A percentile compares a stretch with the other conserved stretches of the same genome.
Evolutionary conservation across 139 green algal genomes (phyloP).

Genomic region (Picochlorum sp.): DNA sequence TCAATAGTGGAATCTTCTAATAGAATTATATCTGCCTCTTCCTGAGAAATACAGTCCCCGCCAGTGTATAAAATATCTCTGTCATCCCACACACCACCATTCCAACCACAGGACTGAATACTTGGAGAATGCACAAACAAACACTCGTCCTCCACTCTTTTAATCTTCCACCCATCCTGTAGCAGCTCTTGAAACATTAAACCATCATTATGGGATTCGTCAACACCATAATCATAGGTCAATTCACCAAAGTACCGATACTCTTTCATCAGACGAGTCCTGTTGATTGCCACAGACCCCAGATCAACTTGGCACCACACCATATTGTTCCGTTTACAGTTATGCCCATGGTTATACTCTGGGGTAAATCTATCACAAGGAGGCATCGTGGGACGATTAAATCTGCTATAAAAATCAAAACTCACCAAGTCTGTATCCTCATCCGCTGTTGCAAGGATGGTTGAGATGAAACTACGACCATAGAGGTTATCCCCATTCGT

Average conservation of each 20-base stretch:
- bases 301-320: slow-evolving; percentile 61
- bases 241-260: slow-evolving; percentile 47
- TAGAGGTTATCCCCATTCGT: slow-evolving; percentile 84
- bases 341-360: neutral
- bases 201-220: slow-evolving; percentile 51
- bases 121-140: slow-evolving; percentile 58
- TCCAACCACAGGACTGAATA: slow-evolving; percentile 51
- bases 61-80: slow-evolving; percentile 24
- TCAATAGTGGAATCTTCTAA: slow-evolving; percentile 14
- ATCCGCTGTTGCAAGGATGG: neutral
- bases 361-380: slow-evolving; percentile 61
- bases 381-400: slow-evolving; percentile 55
- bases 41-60: slow-evolving; percentile 33
- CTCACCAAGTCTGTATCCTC: slow-evolving; percentile 49
- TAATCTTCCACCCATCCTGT: slow-evolving; percentile 29
- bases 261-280: slow-evolving; percentile 45
- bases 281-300: slow-evolving; percentile 52
- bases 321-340: slow-evolving; percentile 65
- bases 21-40: slow-evolving; percentile 18
- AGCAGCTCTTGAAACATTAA: slow-evolving; percentile 47
- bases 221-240: slow-evolving; percentile 14
- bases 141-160: slow-evolving; percentile 40
- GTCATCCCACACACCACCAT: slow-evolving; percentile 62
- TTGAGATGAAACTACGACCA: slow-evolving; percentile 40
- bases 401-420: slow-evolving; percentile 76